These are phyloP conservation scores for Fistulifera pelliculosa DNA, from an alignment of 108 stramenopile species.

Conservation along the genomic window DNA sequence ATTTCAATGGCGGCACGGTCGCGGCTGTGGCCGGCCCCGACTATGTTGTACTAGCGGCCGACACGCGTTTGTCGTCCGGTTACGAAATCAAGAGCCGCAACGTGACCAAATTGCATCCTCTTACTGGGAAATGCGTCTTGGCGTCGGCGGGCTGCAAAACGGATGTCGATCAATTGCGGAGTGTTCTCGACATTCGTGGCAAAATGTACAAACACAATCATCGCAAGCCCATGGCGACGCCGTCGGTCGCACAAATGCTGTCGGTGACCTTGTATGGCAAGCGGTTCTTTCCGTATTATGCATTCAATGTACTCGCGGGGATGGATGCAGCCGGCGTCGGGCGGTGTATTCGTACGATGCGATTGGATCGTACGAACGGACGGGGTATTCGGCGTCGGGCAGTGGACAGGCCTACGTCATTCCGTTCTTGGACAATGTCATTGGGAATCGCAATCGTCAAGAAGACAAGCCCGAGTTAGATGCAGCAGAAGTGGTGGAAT, in stretches of 20 bases:
- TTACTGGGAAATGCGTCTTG: conserved; percentile 81
- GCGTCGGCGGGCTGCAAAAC: conserved; percentile 94
- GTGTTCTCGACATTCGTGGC: conserved; percentile 83
- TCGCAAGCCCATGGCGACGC: conserved; percentile 86
- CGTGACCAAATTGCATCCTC: conserved; percentile 68
- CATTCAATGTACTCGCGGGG: conserved; percentile 95
- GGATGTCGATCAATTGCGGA: conserved; percentile 90
- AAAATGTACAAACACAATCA: conserved; percentile 93
- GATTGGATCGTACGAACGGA: conserved; percentile 92
- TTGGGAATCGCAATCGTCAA: conserved; percentile 85
- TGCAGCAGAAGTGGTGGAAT: conserved; percentile 84
- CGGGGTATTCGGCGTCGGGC: conserved; percentile 77
- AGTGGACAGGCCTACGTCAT: conserved; percentile 87
- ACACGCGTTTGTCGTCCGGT: conserved; percentile 86
- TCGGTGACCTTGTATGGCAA: conserved; percentile 91
- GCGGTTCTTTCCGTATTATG: conserved; percentile 99
- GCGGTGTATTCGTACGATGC: conserved; percentile 97
- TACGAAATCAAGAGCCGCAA: conserved; percentile 91
- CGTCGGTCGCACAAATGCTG: conserved; percentile 93
- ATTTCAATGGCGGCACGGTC: conserved; percentile 90
- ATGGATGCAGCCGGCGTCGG: conserved; percentile 95
- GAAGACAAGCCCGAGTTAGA: conserved; percentile 80
- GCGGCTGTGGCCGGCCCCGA: conserved; percentile 85
- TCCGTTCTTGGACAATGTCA: conserved; percentile 92
- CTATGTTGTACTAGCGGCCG: conserved; percentile 95